Base-by-base conservation (phyloP, 179 eudicot genomes). In the Gypsophila paniculata region DNA sequence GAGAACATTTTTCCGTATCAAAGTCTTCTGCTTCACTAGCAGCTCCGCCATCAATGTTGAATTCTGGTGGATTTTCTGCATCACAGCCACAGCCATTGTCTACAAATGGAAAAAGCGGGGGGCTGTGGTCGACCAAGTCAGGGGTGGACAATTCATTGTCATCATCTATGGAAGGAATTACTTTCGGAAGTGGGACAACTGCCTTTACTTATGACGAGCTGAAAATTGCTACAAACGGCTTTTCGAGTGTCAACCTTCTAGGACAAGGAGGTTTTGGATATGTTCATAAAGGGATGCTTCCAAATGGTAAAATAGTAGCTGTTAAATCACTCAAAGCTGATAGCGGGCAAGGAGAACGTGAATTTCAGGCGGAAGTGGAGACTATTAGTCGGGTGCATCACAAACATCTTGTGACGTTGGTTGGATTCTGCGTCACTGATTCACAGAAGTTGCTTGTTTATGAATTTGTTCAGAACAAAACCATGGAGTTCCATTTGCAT, bases 261-360 rank as follows among this genome's bases (percentile, higher is more conserved):
- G 99, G 99, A 69, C 97, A 94, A 81, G 99, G 97, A 65, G 97
- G 99, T 63, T 91, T 94, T 75, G 99, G 99, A 9, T 90, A 83
- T 76, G 99, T 94, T 46, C 91, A 91, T 63, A 88, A 79, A 71
- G 99, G 99, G 18, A 83, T 94, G 76, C 91, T 94, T 78, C 97
- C 97, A 13, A 94, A 83, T 75, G 97, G 99, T 44, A 94, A 91
- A 80, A 86, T 88, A 72, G 90, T 94, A 55, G 99, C 97, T 1
- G 87, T 94, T 58, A 94, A 94, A 85, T 88, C 90, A 71, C 83
- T 94, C 62, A 94, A 88, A 79, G 85, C 86, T 32, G 96, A 85
- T 61, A 91, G 99, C 73, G 91, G 96, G 15, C 99, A 94, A 71
- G 99, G 99, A 17, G 99, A 94, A 57, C 89, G 96, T 8, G 97